Conservation (phyloP, 345 rosid genomes). For the Geranium rotundifolium region DNA sequence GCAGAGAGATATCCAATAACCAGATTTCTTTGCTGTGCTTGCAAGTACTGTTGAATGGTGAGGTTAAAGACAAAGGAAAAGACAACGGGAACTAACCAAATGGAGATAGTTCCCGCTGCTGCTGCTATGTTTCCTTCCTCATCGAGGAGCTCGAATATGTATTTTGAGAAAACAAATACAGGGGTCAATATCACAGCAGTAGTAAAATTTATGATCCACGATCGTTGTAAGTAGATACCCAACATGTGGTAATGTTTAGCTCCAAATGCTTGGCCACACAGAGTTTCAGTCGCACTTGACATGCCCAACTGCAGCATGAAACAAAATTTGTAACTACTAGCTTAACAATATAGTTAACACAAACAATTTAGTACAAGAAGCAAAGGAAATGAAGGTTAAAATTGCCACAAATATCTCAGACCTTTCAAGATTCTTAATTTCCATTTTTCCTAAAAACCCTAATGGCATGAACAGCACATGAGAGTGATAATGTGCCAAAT, state of each 20-base stretch:
- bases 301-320: constrained; percentile 31
- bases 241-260: constrained; percentile 52
- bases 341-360: too few species aligned
- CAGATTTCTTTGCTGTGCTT: constrained; percentile 42
- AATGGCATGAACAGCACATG: too few species aligned
- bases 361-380: too few species aligned
- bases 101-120: constrained; percentile 28
- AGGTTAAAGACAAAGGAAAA: constrained; percentile 27
- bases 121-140: constrained; percentile 28
- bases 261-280: constrained; percentile 57
- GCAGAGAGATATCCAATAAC: constrained; percentile 31
- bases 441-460: too few species aligned
- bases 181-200: constrained; percentile 31
- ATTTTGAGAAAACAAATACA: constrained; percentile 26
- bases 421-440: too few species aligned
- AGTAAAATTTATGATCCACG: constrained; percentile 33
- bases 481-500: too few species aligned
- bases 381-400: too few species aligned
- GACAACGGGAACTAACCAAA: constrained; percentile 43
- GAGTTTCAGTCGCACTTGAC: constrained; percentile 8
- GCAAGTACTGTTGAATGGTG: constrained; percentile 46
- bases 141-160: constrained; percentile 32
- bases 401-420: too few species aligned
- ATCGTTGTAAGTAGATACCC: constrained; percentile 47
- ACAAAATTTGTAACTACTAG: too few species aligned